Percentiles rank a stretch among this genome's conserved stretches.
These are phyloP conservation scores for Lablab purpureus DNA, from an alignment of 306 rosid genomes.

Conservation along the genomic window DNA sequence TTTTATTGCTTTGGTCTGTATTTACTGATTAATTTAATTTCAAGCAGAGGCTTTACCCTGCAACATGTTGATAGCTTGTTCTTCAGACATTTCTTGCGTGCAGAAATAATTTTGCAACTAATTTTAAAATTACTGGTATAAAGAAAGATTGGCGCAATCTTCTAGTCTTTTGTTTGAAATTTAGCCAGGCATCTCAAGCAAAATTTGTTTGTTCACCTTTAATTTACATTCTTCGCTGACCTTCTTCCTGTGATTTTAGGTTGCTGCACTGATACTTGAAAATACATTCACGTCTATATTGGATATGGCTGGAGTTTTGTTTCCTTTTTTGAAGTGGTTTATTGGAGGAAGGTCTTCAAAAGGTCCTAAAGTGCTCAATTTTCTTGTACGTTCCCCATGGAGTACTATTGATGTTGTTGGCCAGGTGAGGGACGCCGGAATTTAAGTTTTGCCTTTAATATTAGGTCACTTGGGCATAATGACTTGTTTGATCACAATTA, in stretches of 20 bases:
- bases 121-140: conserved; percentile 7
- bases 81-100: conserved; percentile 32
- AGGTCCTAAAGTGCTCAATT: conserved; percentile 85
- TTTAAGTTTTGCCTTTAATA: conserved; percentile 21
- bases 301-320: conserved; percentile 98
- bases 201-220: conserved; percentile 32
- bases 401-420: conserved; percentile 87
- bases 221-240: conserved; percentile 29
- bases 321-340: conserved; percentile 95
- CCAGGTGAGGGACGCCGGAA: conserved; percentile 65
- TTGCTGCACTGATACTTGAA: conserved; percentile 89
- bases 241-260: conserved; percentile 60
- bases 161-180: conserved; percentile 33
- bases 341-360: conserved; percentile 86
- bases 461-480: conserved; percentile 23
- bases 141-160: conserved; percentile 29
- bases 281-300: conserved; percentile 96
- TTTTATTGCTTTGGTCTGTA: conserved; percentile 11
- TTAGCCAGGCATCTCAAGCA: conserved; percentile 33
- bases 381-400: conserved; percentile 97
- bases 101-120: neutral
- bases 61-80: conserved; percentile 16
- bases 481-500: neutral
- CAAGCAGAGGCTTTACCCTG: conserved; percentile 35
- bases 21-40: conserved; percentile 26